These are phyloP conservation scores for Tulasnella calospora DNA, from an alignment of 768 basidiomycete species.

Conservation along the genomic window DNA sequence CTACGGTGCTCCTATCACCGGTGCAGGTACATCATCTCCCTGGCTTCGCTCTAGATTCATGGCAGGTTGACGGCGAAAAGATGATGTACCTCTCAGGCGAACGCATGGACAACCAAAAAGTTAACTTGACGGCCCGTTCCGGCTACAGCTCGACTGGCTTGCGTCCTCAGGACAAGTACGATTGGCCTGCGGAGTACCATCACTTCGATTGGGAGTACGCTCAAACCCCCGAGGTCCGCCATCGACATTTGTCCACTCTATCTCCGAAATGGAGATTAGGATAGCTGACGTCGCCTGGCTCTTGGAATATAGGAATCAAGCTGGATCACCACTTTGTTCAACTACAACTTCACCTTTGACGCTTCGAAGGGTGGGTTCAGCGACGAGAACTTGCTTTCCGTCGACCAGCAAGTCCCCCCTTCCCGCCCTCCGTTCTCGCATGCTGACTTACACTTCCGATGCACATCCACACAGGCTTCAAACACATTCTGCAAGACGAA, in stretches of 20 bases:
- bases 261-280: no score
- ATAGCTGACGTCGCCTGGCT: no score
- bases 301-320: slow-evolving; percentile 25
- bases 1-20: neutral
- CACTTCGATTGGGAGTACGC: slow-evolving; percentile 51
- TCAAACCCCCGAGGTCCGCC: slow-evolving; percentile 59
- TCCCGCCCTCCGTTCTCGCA: neutral
- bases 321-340: slow-evolving; percentile 35
- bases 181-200: slow-evolving; percentile 55
- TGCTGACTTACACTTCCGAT: neutral
- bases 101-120: slow-evolving; percentile 44
- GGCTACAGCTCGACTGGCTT: slow-evolving; percentile 52
- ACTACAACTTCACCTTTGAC: slow-evolving; percentile 58
- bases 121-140: slow-evolving; percentile 51
- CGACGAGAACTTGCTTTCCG: slow-evolving; percentile 47
- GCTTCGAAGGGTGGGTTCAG: slow-evolving; percentile 55
- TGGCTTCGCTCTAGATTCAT: no score
- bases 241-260: slow-evolving; percentile 31
- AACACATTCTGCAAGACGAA: slow-evolving; percentile 51
- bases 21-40: neutral
- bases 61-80: neutral
- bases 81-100: slow-evolving; percentile 36
- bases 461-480: slow-evolving; percentile 47
- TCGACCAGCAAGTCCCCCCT: slow-evolving; percentile 50
- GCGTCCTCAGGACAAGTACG: slow-evolving; percentile 45